A percentile compares a stretch with the other conserved stretches of the same genome.
phyloP scores from a whole-genome alignment of 1,284 basidiomycete species.

The Pascua sp. region DNA sequence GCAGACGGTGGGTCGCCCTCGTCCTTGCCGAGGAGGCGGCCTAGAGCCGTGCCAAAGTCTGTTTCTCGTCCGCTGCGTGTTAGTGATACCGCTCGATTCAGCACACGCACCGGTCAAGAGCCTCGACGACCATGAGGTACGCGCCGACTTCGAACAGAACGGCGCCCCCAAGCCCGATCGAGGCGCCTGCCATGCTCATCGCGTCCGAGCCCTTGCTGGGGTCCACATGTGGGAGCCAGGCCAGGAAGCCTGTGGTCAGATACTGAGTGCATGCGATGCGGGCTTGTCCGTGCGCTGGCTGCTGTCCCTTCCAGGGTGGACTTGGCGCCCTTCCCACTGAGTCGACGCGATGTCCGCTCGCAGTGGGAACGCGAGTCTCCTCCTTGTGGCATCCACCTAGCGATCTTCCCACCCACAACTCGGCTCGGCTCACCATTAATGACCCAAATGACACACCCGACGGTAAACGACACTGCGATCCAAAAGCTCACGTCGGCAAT shows the following conservation, averaged over 20 bases:
- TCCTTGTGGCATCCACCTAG: too few relatives aligned
- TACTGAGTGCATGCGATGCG: background rate
- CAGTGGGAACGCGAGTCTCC: too few relatives aligned
- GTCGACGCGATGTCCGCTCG: background rate
- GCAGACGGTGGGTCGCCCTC: background rate
- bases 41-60: slow-evolving; percentile 32
- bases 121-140: slow-evolving; percentile 55
- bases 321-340: too few relatives aligned
- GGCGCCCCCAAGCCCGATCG: slow-evolving; percentile 55
- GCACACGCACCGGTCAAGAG: slow-evolving; percentile 48
- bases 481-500: slow-evolving; percentile 35
- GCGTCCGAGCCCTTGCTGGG: slow-evolving; percentile 28
- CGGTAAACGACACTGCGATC: slow-evolving; percentile 41
- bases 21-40: slow-evolving; percentile 16
- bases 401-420: background rate
- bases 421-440: slow-evolving; percentile 52
- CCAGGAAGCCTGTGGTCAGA: slow-evolving; percentile 50
- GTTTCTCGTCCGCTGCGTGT: slow-evolving; percentile 33
- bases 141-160: slow-evolving; percentile 58
- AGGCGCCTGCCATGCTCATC: slow-evolving; percentile 46
- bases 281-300: too few relatives aligned
- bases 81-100: background rate
- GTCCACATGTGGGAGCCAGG: slow-evolving; percentile 55
- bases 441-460: slow-evolving; percentile 57
- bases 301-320: too few relatives aligned